Evolutionary conservation across 495 filamentous ascomycete species (phyloP), one percentile per base, ranked within the genome.

Genomic region (Hypoxylon subgilvum): DNA sequence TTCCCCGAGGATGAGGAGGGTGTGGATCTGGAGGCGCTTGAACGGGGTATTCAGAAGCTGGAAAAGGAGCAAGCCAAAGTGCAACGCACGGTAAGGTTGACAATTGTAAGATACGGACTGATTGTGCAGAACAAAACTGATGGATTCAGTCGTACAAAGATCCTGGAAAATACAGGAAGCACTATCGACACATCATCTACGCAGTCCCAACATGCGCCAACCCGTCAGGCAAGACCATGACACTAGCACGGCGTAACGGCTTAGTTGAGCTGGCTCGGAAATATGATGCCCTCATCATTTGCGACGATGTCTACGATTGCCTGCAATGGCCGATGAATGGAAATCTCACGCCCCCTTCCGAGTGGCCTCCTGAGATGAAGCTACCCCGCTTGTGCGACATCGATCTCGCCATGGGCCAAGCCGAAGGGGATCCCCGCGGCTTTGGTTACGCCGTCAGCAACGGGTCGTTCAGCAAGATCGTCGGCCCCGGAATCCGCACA

Each of bases 221-320:
- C 46, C 89, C 89, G 0, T 86, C 84, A 0, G 84, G 80, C 3
- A 83, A 84, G 51, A 88, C 86, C 0, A 89, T 89, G 84, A 79
- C 83, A 2, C 62, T 87, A 22, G 67, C 72, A 17, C 79, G 81
- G 14, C 79, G 89, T 2, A 71, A 81, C 52, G 68, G 74, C 16
- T 71, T 92, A 0, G 81, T 92, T 3, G 70, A 75, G 13, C 58
- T 91, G n/a, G 89, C 89, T 1, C 79, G 89, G 12, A 74, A 84
- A 38, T 85, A 83, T 60, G 84, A 93, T 67, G 86, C 87, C 4
- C 72, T 92, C 13, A 69, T 92, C 34, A 78, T 93, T 8, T 78
- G 80, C 0, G 89, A 93, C 66, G 89, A 93, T 69, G 89, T 94
- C 2, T 94, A 94, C 50, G 90, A 94, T 69, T 85, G 87, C 58